Conservation (phyloP, 2,329 filamentous ascomycete genomes). For the Amesomyces nigricolor region DNA sequence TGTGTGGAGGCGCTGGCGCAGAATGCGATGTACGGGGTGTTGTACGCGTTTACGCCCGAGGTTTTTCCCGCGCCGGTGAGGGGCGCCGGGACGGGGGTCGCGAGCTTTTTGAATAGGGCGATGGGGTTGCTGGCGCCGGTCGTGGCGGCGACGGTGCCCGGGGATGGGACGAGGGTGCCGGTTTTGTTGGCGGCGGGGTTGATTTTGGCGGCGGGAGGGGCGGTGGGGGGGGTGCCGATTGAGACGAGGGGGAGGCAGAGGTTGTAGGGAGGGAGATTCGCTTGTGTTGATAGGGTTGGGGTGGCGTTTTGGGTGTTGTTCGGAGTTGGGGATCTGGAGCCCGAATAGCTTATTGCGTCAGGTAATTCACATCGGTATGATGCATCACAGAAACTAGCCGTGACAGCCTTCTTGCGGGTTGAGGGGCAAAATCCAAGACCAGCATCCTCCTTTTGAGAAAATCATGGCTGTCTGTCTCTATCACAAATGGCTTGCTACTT, state of each 20-base stretch:
- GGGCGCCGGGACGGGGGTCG: conserved; percentile 67
- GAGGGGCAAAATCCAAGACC: too few relatives aligned
- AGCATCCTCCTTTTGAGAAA: neutral
- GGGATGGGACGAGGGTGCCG: conserved; percentile 51
- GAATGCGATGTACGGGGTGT: conserved; percentile 71
- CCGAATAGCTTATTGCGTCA: too few relatives aligned
- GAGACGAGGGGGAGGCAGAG: conserved; percentile 57
- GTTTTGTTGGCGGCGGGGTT: conserved; percentile 53
- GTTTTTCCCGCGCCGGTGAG: conserved; percentile 68
- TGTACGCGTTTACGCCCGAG: conserved; percentile 73
- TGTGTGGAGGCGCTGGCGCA: conserved; percentile 66
- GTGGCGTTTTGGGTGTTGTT: neutral
- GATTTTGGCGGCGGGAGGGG: conserved; percentile 54
- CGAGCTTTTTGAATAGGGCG: conserved; percentile 64
- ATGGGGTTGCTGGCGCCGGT: conserved; percentile 64
- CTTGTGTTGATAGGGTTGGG: neutral
- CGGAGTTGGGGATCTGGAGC: too few relatives aligned
- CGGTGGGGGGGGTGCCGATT: conserved; percentile 56
- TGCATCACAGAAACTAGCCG: too few relatives aligned
- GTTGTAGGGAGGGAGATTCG: conserved; percentile 33
- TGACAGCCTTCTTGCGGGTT: too few relatives aligned
- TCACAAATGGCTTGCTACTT: conserved; percentile 27
- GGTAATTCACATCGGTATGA: too few relatives aligned
- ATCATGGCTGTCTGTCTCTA: neutral
- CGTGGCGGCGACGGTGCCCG: conserved; percentile 56